Base-by-base conservation (phyloP, 352 stramenopile species). In the Phytophthora sansomeana region DNA sequence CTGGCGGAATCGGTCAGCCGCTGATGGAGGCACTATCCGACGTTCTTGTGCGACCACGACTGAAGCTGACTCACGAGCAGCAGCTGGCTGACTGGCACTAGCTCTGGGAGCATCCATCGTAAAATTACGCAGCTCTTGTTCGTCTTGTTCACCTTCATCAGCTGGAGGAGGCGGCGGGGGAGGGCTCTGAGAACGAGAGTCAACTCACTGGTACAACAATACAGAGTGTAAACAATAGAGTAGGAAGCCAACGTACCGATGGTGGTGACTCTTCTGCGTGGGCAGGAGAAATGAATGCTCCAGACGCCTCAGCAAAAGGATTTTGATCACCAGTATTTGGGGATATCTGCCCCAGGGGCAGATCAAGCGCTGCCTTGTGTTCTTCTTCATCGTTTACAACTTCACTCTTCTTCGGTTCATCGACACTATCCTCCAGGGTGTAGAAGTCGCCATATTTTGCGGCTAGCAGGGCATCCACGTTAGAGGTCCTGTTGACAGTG, bases 151-250 rank as follows among this genome's bases (percentile, higher is more conserved):
- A 26, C 81, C 75, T 1, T 90, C 77, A 36, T 87, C 74, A 43
- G 62, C 66, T 58, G 79, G 78, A 17, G 81, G 79, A 39, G 81
- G 75, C 14, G 80, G 81, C 4, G 80, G 80, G 16, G 81, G 81
- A 7, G 68, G 81, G 72, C 75, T 85, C 72, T 80, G 56, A 33
- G 59, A 43, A 57, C 8, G 48, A 59, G 35, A 26, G 41, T 66
- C 46, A 59, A 47, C 4, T 39, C 41, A 24, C n/a, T 8, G 5
- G 6, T n/a, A 43, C 38, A 43, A 26, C 32, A 53, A 35, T 5
- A 47, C 16, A 11, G 16, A 1, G 19, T 7, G 14, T 28, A 38
- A 10, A 35, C 28, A 47, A 9, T n/a, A 38, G 19, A 17, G 2
- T 28, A n/a, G 28, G 7, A 35, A 44, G 29, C n/a, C 30, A 16